Conservation (phyloP, 495 filamentous ascomycete genomes). For the Neurospora sp. region DNA sequence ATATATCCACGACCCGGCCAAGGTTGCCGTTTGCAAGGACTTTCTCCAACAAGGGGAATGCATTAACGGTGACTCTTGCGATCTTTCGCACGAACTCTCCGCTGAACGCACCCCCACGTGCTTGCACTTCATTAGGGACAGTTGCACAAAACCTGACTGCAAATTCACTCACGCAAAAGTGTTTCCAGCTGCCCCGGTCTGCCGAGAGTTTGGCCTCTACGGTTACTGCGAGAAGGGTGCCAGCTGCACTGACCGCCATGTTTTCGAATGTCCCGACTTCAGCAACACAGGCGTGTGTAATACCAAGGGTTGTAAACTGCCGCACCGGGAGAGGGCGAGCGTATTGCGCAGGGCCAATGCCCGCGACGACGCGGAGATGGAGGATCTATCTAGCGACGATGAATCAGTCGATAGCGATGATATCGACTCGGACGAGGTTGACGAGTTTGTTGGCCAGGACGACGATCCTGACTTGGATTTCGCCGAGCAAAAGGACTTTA, state of each 20-base stretch:
- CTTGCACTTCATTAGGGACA: conserved; percentile 81
- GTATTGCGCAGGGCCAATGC: conserved; percentile 38
- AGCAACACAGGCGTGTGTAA: conserved; percentile 81
- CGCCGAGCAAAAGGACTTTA: conserved; percentile 36
- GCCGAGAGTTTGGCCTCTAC: conserved; percentile 70
- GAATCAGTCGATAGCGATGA: conserved; percentile 74
- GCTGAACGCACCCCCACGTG: conserved; percentile 81
- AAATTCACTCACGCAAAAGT: conserved; percentile 83
- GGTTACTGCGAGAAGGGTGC: conserved; percentile 86
- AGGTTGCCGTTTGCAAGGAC: conserved; percentile 85
- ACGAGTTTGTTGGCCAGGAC: conserved; percentile 52
- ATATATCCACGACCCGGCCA: conserved; percentile 75
- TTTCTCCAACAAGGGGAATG: conserved; percentile 76
- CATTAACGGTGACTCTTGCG: conserved; percentile 69
- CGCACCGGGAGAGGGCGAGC: conserved; percentile 79
- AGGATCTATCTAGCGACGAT: conserved; percentile 77
- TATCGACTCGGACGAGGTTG: conserved; percentile 78
- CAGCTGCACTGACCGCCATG: conserved; percentile 71
- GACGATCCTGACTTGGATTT: conserved; percentile 30
- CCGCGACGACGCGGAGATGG: conserved; percentile 46
- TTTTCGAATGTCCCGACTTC: conserved; percentile 87
- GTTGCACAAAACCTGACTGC: conserved; percentile 81
- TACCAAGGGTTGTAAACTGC: conserved; percentile 71
- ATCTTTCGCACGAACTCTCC: conserved; percentile 84
- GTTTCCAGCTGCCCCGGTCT: conserved; percentile 72